Evolutionary conservation across 495 filamentous ascomycete genomes (phyloP), one percentile per base, ranked within the genome.

Genomic region (Schizothecium vesticola): DNA sequence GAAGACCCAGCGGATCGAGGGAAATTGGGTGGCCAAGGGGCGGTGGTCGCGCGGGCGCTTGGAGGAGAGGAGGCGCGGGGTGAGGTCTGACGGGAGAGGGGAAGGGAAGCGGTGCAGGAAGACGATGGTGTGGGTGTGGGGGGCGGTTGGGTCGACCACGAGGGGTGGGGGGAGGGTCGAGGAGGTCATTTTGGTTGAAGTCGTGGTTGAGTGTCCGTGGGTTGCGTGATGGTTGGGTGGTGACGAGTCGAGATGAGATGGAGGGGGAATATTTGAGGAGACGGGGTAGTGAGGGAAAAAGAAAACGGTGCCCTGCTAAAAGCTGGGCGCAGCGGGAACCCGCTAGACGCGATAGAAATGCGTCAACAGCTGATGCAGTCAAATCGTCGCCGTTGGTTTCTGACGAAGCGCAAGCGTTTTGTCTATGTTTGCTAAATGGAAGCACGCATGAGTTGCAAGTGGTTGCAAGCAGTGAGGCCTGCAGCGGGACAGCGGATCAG

Each of bases 51-150:
- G 56, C 11, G 64, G 56, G 24, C 24, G 51, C 56, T 59, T 65
- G 24, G 56, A 23, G 8, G 64, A 57, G 25, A 65, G 64, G 26
- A 65, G 25, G 23, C 57, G 56, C 25, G 23, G 16, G 64, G 64
- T 51, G 26, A 65, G 25, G 5, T 31, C 51, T 1, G 51, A 8
- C n/a, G 22, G 23, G 56, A 25, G 26, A 6, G 64, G 56, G 26
- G 55, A 21, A 10, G 64, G 64, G 64, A 65, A 65, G 64, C 64
- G 64, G 55, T 65, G 64, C 13, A 65, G 56, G 55, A 65, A 65
- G 24, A 65, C 26, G 51, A 65, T 5, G 10, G 64, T 65, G 56
- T 65, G 64, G 16, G 64, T 65, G 55, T 65, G 64, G 28, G 13
- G 23, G 43, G 13, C 10, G 16, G 64, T 58, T 8, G 64, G 56